Evolutionary conservation across 169 alveolate genomes (phyloP).

Genomic region (Theileria orientalis): DNA sequence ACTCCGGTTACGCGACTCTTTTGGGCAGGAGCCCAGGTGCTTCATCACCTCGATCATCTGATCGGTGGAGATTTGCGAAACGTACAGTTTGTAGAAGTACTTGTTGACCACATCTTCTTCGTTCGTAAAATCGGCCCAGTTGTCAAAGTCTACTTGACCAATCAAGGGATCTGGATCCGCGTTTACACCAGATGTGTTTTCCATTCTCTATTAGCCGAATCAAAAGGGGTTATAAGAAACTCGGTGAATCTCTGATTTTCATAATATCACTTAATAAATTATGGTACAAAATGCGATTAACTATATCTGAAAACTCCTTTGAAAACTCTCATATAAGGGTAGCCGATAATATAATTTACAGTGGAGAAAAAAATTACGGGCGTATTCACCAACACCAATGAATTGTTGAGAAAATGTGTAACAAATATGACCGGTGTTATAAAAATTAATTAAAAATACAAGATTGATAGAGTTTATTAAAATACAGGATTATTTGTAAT

Average conservation of each 20-base stretch:
- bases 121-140: slow-evolving; percentile 33
- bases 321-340: no score
- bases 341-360: background rate
- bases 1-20: slow-evolving; percentile 69
- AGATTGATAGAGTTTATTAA: background rate
- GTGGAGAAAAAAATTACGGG: background rate
- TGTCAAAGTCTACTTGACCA: slow-evolving; percentile 49
- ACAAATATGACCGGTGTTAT: background rate
- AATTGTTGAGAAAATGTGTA: no score
- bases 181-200: slow-evolving; percentile 4
- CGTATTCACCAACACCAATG: background rate
- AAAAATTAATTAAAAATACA: slow-evolving; percentile 1
- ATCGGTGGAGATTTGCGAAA: slow-evolving; percentile 72
- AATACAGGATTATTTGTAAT: background rate
- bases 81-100: slow-evolving; percentile 72
- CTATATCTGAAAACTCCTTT: no score
- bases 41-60: slow-evolving; percentile 77
- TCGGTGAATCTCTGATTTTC: background rate
- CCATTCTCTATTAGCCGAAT: background rate
- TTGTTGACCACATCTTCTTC: slow-evolving; percentile 72
- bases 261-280: background rate
- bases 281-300: background rate
- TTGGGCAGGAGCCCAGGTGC: slow-evolving; percentile 64
- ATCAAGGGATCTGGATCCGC: slow-evolving; percentile 17
- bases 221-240: background rate